Base-by-base conservation (phyloP, 1,139 yeast genomes). In the Geotrichum phurueaensis region DNA sequence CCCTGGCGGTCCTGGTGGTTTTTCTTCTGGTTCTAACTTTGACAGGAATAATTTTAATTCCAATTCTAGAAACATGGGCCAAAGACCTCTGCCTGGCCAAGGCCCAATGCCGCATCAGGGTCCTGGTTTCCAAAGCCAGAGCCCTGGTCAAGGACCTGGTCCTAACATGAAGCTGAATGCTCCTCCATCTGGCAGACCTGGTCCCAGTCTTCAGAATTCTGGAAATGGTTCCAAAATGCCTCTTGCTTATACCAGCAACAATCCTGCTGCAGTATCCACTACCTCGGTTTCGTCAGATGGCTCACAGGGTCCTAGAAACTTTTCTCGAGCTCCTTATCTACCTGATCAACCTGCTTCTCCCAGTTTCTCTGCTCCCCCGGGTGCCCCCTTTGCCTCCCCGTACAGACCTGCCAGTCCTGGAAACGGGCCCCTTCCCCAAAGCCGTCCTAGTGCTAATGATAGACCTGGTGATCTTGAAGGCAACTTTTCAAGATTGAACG, bases 321-420 rank as follows among this genome's bases (percentile, higher is more conserved):
- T 57, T 33, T 57, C 60, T 1, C 56, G 60, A 2, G 49, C 56
- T 15, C 56, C 56, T 15, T 53, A 57, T 27, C 55, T 55, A 25
- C 12, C 13, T 15, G 59, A 56, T 7, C 22, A 31, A 3, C 50
- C 27, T n/a, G 20, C 29, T 25, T 51, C 53, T n/a, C 57, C 57
- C 12, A 15, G 22, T 47, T 23, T n/a, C 52, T n/a, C 43, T 54
- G 39, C 33, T 33, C 23, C 53, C 53, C 10, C 20, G 3, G 43
- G 23, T 12, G 27, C 53, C 43, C 39, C 53, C 10, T 15, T 20
- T 27, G 22, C 36, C 23, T 31, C 53, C 2, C 53, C 53, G 2
- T 51, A 51, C 25, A 9, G 39, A n/a, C 39, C 52, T 20, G 7
- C 52, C 15, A 18, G 29, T 25, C 51, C 49, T 39, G 13, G 43